A percentile compares a stretch with the other conserved stretches of the same genome.
These are phyloP conservation scores for Plectosphaerella cucumerina DNA, from an alignment of 2,329 filamentous ascomycete species.

Conservation along the genomic window DNA sequence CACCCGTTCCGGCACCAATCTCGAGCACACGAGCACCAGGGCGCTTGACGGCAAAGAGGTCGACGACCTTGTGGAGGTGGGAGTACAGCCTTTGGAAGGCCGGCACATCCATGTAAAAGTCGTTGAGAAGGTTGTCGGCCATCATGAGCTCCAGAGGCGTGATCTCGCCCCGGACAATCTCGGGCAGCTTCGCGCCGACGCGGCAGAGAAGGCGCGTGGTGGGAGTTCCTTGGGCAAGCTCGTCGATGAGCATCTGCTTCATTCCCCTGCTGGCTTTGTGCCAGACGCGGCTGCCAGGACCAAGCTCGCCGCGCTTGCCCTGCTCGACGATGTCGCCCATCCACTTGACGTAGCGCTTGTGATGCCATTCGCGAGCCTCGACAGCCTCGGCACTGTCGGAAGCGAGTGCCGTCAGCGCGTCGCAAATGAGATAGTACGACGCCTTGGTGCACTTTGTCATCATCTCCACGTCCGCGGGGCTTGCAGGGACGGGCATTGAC, in stretches of 20 bases:
- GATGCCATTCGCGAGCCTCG: slow-evolving; percentile 4
- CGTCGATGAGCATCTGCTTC: slow-evolving; percentile 9
- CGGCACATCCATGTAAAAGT: slow-evolving; percentile 1
- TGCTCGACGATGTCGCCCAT: slow-evolving; percentile 7
- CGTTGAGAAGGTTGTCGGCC: slow-evolving; percentile 18
- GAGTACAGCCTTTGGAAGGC: slow-evolving; percentile 1
- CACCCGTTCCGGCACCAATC: slow-evolving; percentile 8
- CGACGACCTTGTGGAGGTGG: not conserved
- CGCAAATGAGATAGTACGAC: too few relatives aligned
- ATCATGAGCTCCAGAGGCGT: slow-evolving; percentile 23
- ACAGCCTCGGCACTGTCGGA: too few relatives aligned
- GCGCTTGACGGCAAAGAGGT: not conserved
- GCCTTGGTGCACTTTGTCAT: too few relatives aligned
- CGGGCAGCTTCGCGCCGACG: slow-evolving; percentile 14
- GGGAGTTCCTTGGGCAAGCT: not conserved
- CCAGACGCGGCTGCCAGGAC: slow-evolving; percentile 4
- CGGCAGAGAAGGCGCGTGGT: not conserved
- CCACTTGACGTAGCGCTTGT: slow-evolving; percentile 12
- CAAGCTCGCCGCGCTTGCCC: slow-evolving; percentile 1
- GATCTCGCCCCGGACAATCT: slow-evolving; percentile 17
- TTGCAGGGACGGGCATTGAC: too few relatives aligned
- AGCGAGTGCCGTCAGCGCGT: too few relatives aligned
- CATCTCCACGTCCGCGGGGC: too few relatives aligned
- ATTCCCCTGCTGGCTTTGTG: slow-evolving; percentile 4
- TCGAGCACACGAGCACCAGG: slow-evolving; percentile 17